Evolutionary conservation across 176 grass and related monocot genomes (phyloP).

Genomic region (Areca catechu): DNA sequence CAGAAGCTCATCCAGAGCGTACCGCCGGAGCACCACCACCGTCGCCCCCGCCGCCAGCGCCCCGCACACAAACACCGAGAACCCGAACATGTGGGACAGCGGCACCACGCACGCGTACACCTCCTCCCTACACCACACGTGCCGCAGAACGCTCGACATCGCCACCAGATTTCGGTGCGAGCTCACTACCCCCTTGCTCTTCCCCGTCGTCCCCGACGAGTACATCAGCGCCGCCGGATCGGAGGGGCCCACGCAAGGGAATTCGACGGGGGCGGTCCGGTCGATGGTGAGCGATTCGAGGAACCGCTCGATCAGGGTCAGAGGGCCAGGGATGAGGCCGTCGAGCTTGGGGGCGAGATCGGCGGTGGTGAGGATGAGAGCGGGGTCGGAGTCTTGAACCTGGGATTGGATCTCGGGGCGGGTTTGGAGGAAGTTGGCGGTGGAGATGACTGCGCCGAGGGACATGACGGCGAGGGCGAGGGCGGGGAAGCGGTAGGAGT

Average conservation of each 20-base stretch:
- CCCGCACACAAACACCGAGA: constrained; percentile 36
- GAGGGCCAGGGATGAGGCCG: background rate
- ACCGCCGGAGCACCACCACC: constrained; percentile 23
- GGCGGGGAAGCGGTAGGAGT: constrained; percentile 33
- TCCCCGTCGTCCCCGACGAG: constrained; percentile 51
- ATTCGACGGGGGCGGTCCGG: background rate
- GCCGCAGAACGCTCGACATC: constrained; percentile 13
- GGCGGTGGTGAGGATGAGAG: constrained; percentile 24
- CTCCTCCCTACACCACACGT: constrained; percentile 19
- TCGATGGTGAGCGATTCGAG: constrained; percentile 17
- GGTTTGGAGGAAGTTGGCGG: constrained; percentile 40
- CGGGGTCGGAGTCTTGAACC: constrained; percentile 17
- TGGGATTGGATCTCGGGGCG: constrained; percentile 26
- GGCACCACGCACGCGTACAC: constrained; percentile 44
- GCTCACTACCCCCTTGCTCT: constrained; percentile 48
- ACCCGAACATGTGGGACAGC: constrained; percentile 45
- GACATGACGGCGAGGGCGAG: constrained; percentile 32
- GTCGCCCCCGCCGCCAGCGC: constrained; percentile 18
- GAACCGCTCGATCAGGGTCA: constrained; percentile 31
- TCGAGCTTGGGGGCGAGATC: constrained; percentile 24
- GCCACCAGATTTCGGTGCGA: constrained; percentile 35
- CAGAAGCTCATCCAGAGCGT: constrained; percentile 16
- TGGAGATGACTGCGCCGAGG: constrained; percentile 34
- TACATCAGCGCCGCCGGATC: constrained; percentile 24
- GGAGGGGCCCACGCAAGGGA: background rate